A percentile compares a stretch with the other conserved stretches of the same genome.
phyloP scores from a whole-genome alignment of 2,329 filamentous ascomycete genomes.

The Fusarium armeniacum region DNA sequence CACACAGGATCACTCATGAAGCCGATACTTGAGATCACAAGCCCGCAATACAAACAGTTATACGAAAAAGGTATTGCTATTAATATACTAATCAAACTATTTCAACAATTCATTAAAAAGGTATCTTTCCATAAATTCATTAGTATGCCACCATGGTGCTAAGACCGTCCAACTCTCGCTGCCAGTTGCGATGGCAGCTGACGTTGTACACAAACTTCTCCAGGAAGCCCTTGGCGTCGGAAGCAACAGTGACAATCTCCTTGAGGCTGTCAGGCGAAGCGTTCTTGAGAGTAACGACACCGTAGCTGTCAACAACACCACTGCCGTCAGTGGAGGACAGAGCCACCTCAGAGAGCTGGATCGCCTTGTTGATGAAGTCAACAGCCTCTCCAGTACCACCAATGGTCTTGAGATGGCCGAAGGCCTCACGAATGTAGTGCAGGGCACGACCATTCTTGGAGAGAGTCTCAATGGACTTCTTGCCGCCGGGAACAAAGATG shows the following conservation, averaged over 20 bases:
- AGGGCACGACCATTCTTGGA: slow-evolving; percentile 78
- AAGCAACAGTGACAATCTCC: slow-evolving; percentile 73
- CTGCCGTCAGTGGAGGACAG: slow-evolving; percentile 57
- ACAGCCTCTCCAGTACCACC: slow-evolving; percentile 81
- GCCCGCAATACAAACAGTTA: rapidly evolving
- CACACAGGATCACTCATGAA: too few species aligned
- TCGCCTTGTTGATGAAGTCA: slow-evolving; percentile 67
- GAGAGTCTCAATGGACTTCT: slow-evolving; percentile 72
- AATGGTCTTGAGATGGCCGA: slow-evolving; percentile 85
- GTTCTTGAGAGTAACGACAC: slow-evolving; percentile 77
- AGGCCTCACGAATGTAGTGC: slow-evolving; percentile 84
- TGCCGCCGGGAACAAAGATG: slow-evolving; percentile 81
- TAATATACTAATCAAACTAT: not conserved
- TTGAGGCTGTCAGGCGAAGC: slow-evolving; percentile 69
- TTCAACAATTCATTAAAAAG: slow-evolving; percentile 20
- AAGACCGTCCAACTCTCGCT: slow-evolving; percentile 80
- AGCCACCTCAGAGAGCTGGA: slow-evolving; percentile 60
- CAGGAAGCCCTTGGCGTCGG: slow-evolving; percentile 77
- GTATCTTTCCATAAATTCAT: slow-evolving; percentile 25
- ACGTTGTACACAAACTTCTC: slow-evolving; percentile 79
- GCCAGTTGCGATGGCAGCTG: slow-evolving; percentile 79
- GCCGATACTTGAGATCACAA: too few species aligned
- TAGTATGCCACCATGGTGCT: slow-evolving; percentile 77
- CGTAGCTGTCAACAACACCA: slow-evolving; percentile 75
- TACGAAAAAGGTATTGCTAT: not conserved